Percentiles rank a stretch among this genome's conserved stretches.
Evolutionary conservation across 2,329 filamentous ascomycete species (phyloP).

Genomic region (Paramyrothecium sp.): DNA sequence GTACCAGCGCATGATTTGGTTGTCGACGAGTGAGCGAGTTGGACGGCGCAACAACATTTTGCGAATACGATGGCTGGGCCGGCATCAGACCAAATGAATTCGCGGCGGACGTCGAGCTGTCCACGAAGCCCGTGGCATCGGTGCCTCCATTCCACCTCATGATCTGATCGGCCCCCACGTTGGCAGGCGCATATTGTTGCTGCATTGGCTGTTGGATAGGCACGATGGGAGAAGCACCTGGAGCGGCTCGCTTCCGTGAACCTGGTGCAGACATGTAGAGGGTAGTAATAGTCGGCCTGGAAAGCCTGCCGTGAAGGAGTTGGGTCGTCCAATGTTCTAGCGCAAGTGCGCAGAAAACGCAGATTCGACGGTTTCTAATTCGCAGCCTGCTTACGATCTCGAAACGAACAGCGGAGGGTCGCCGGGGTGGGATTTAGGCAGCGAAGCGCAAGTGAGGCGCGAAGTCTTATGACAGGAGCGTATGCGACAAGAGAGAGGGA

Average conservation of each 20-base stretch:
- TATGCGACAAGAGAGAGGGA: no score
- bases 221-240: slow-evolving; percentile 65
- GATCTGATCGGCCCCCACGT: slow-evolving; percentile 46
- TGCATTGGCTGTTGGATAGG: slow-evolving; percentile 52
- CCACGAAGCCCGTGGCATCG: slow-evolving; percentile 35
- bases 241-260: slow-evolving; percentile 70
- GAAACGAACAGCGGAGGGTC: background rate
- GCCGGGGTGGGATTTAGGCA: background rate
- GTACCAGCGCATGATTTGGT: slow-evolving; percentile 49
- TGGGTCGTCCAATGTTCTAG: background rate
- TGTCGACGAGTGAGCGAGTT: slow-evolving; percentile 52
- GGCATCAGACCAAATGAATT: slow-evolving; percentile 38
- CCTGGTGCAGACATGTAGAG: slow-evolving; percentile 46
- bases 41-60: slow-evolving; percentile 33
- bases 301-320: background rate
- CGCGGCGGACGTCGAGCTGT: slow-evolving; percentile 27
- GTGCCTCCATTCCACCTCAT: slow-evolving; percentile 41
- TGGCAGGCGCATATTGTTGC: slow-evolving; percentile 42
- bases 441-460: background rate
- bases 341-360: background rate
- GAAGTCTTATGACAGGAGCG: no score
- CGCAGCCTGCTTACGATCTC: background rate
- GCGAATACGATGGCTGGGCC: slow-evolving; percentile 30
- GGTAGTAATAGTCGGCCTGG: background rate
- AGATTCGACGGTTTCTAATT: background rate